Base-by-base conservation (phyloP, 2,329 filamentous ascomycete genomes). In the Aureobasidium sp. region DNA sequence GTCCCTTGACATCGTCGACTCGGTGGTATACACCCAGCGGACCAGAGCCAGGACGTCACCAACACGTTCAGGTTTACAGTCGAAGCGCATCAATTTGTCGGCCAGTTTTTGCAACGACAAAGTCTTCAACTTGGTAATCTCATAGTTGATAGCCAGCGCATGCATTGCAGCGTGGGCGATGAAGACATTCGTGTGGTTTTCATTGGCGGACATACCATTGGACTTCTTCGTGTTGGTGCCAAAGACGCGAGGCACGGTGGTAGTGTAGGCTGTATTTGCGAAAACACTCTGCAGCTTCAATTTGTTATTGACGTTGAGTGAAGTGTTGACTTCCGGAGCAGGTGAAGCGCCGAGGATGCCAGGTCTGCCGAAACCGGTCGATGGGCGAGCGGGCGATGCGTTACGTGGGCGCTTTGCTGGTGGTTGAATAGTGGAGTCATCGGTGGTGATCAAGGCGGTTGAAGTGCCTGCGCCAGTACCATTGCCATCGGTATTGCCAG, bases 121-220 rank as follows among this genome's bases (percentile, higher is more conserved):
- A 5, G 27, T 32, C 36, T 59, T 49, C 9, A 59, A 37, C 16
- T 41, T 59, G 44, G 16, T 14, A 10, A 59, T 45, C 3, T 50
- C 44, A 36, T 41, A 59, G 32, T 36, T 34, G 34, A 59, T 25
- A 16, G 44, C 57, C 8, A 59, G 32, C 5, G 34, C n/a, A n/a
- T 59, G 34, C 57, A 59, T 59, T 36, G 57, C 45, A 5, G 57
- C 57, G 7, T 59, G 57, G 11, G 57, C 57, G 16, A 59, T 59
- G 34, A 59, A 36, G 45, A 59, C 57, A 7, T 41, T 59, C 36
- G 57, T 59, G 57, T 59, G 44, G 36, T 59, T 29, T 4, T 59
- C 57, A 29, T 59, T 59, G 34, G 11, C 4, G 2, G 27, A 29
- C 5, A 59, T 1, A 13, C 30, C 21, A 8, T 39, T 48, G 25